Percentiles rank a stretch among this genome's conserved stretches.
Evolutionary conservation across 2,329 filamentous ascomycete species (phyloP).

Genomic region (Hypoxylon sp.): DNA sequence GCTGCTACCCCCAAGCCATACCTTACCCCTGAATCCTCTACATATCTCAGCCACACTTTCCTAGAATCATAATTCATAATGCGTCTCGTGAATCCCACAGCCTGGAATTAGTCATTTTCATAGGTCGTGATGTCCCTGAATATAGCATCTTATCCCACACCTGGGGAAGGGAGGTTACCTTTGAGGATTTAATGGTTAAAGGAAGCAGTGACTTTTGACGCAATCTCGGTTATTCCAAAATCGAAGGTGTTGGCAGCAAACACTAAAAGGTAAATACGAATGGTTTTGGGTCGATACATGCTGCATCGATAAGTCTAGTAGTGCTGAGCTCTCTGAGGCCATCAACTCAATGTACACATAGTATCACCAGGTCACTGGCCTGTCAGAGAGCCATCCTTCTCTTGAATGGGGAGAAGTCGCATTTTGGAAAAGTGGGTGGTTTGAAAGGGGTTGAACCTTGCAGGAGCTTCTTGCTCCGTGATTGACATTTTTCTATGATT

Average conservation of each 20-base stretch:
- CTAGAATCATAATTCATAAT: not conserved
- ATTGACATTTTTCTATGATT: constrained; percentile 6
- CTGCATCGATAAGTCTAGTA: constrained; percentile 37
- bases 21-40: not conserved
- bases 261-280: not conserved
- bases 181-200: constrained; percentile 12
- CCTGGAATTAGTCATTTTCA: constrained; percentile 3
- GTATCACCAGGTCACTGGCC: constrained; percentile 17
- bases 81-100: constrained; percentile 7
- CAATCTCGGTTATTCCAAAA: constrained; percentile 14
- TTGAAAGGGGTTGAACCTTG: constrained; percentile 36
- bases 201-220: not conserved
- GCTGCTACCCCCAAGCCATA: not conserved
- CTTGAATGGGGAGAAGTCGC: not conserved
- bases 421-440: constrained; percentile 26
- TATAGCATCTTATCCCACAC: constrained; percentile 34
- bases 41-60: not conserved
- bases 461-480: constrained; percentile 44
- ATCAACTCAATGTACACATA: constrained; percentile 35
- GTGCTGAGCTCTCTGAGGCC: constrained; percentile 28
- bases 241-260: constrained; percentile 13
- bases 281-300: constrained; percentile 36
- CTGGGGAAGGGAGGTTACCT: constrained; percentile 28
- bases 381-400: not conserved
- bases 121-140: constrained; percentile 6